These are phyloP conservation scores for Begonia peltatifolia DNA, from an alignment of 306 rosid genomes.

Conservation along the genomic window DNA sequence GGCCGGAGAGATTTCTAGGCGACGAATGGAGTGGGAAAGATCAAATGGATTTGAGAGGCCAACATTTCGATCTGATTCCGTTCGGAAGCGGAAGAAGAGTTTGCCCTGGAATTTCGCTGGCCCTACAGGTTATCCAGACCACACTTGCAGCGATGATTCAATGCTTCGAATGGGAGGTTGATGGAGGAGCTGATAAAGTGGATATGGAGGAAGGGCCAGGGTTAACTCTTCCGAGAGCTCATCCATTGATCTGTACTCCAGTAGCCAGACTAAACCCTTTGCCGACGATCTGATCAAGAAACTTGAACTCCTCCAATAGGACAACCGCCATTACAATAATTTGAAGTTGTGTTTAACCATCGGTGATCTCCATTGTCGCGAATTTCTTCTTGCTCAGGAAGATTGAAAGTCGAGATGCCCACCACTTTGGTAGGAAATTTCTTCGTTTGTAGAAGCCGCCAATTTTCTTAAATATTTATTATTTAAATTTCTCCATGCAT, in stretches of 20 bases:
- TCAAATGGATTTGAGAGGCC: slow-evolving; percentile 37
- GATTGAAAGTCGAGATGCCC: too few relatives aligned
- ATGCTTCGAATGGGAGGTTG: slow-evolving; percentile 59
- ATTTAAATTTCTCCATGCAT: too few relatives aligned
- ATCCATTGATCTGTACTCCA: slow-evolving; percentile 36
- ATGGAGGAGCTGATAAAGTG: slow-evolving; percentile 13
- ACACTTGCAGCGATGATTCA: slow-evolving; percentile 59
- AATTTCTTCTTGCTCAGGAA: too few relatives aligned
- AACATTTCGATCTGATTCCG: slow-evolving; percentile 35
- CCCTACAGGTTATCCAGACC: slow-evolving; percentile 45
- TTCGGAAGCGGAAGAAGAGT: slow-evolving; percentile 85
- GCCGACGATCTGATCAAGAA: slow-evolving; percentile 13
- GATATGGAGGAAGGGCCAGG: slow-evolving; percentile 55
- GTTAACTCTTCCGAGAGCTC: slow-evolving; percentile 48
- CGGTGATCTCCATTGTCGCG: too few relatives aligned
- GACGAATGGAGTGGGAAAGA: slow-evolving; percentile 15
- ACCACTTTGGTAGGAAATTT: too few relatives aligned
- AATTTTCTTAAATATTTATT: too few relatives aligned
- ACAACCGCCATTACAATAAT: too few relatives aligned
- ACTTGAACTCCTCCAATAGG: too few relatives aligned
- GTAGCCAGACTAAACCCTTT: slow-evolving; percentile 22
- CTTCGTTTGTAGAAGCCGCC: too few relatives aligned
- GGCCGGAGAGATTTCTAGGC: slow-evolving; percentile 49
- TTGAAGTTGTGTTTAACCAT: too few relatives aligned
- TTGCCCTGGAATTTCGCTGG: slow-evolving; percentile 72